Base-by-base conservation (phyloP, 2,329 filamentous ascomycete species). In the Ophiostoma quercus region DNA sequence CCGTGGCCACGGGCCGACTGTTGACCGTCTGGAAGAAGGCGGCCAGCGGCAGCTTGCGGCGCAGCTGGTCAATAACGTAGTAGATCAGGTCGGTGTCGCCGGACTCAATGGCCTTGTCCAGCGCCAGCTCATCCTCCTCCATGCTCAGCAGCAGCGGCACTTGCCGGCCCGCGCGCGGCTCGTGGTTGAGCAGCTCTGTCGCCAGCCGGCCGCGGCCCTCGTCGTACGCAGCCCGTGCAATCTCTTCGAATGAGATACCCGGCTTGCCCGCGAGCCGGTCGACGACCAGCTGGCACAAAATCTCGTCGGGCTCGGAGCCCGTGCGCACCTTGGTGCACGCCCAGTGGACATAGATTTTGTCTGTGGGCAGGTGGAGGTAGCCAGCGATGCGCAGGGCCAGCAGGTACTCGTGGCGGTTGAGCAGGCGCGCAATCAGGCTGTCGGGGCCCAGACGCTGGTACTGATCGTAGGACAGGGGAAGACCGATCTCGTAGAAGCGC, bases 261-360 rank as follows among this genome's bases (percentile, higher is more conserved):
- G 90, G 89, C 77, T 96, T 97, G 47, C 92, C 93, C 0, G 90
- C 87, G 0, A 99, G 84, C 75, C 92, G 92, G 74, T 92, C 89
- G 11, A 98, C 94, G 16, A 99, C 92, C 68, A 94, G 84, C 41
- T 88, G 87, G 78, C 94, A 97, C 60, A 97, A 92, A 0, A 88
- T 88, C 65, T 96, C 93, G 76, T 98, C 95, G 72, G 96, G 90
- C 73, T 93, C 93, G 0, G 88, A 85, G 0, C 94, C 94, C 2
- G 90, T 82, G 34, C 93, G 91, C 3, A 98, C 94, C 78, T 98
- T 99, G 77, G 95, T 90, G 22, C 91, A 94, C 1, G 95, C 95
- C 95, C 95, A 99, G 77, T 97, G 94, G 0, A 97, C 92, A 76
- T 97, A 97, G 71, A 99, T 96, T 69, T 89, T 88, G 78, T 96